Conservation (phyloP, 2,329 filamentous ascomycete genomes). For the Leptographium wingfieldii region DNA sequence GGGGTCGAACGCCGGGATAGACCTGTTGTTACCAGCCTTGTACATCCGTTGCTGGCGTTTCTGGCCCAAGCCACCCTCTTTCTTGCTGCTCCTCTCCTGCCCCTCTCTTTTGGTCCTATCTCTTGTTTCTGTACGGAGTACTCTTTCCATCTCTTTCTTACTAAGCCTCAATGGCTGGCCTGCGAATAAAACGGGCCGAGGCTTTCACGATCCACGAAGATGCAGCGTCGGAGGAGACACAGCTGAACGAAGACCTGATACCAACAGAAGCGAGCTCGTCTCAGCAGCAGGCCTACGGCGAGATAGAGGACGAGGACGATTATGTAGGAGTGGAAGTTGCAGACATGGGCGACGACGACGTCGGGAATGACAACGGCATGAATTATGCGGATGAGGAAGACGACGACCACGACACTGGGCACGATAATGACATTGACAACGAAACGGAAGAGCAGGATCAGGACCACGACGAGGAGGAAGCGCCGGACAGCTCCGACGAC, state of each 20-base stretch:
- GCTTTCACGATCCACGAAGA: slow-evolving; percentile 38
- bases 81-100: background rate
- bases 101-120: background rate
- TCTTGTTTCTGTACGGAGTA: background rate
- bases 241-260: slow-evolving; percentile 33
- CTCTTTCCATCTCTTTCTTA: background rate
- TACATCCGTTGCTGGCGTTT: background rate
- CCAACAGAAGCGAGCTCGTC: slow-evolving; percentile 16
- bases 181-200: slow-evolving; percentile 21
- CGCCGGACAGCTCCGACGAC: slow-evolving; percentile 44
- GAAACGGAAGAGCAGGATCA: slow-evolving; percentile 7
- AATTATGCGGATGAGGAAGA: slow-evolving; percentile 36
- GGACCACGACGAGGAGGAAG: slow-evolving; percentile 25
- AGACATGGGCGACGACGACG: slow-evolving; percentile 17
- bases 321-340: slow-evolving; percentile 4
- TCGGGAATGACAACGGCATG: slow-evolving; percentile 24
- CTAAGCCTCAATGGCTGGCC: slow-evolving; percentile 7
- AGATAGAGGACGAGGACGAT: background rate
- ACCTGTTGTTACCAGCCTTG: background rate
- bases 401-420: slow-evolving; percentile 25
- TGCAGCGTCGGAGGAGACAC: slow-evolving; percentile 32
- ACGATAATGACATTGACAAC: slow-evolving; percentile 17
- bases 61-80: background rate
- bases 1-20: background rate
- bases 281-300: slow-evolving; percentile 19